Evolutionary conservation across 768 basidiomycete species (phyloP).

Genomic region (Tricholoma bakamatsutake): DNA sequence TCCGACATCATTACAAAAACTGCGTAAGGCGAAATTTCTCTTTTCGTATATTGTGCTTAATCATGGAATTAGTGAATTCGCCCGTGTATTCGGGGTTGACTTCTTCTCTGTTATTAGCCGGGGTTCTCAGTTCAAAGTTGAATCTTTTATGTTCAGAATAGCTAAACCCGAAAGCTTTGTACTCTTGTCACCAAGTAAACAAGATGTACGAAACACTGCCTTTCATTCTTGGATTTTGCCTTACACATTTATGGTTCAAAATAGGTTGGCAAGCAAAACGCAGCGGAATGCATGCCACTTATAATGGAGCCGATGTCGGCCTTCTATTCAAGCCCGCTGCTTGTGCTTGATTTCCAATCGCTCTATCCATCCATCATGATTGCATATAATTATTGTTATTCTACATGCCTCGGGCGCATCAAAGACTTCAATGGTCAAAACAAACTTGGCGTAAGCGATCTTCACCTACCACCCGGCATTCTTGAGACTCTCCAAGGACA

Average conservation of each 20-base stretch:
- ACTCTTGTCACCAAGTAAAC: constrained; percentile 82
- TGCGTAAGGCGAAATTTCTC: constrained; percentile 51
- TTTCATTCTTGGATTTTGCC: background rate
- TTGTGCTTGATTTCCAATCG: constrained; percentile 95
- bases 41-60: background rate
- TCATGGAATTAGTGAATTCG: constrained; percentile 72
- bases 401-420: constrained; percentile 89
- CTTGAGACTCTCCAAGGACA: constrained; percentile 68
- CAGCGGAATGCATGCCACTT: constrained; percentile 92
- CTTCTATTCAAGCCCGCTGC: constrained; percentile 87
- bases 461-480: constrained; percentile 60
- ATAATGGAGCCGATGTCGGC: constrained; percentile 93
- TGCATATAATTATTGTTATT: constrained; percentile 96
- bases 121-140: constrained; percentile 98
- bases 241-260: constrained; percentile 1
- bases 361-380: constrained; percentile 98
- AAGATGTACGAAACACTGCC: constrained; percentile 50
- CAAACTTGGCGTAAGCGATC: constrained; percentile 82
- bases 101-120: constrained; percentile 93
- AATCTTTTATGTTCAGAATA: constrained; percentile 97
- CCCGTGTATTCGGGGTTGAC: constrained; percentile 95
- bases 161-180: constrained; percentile 94
- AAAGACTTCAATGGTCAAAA: constrained; percentile 81
- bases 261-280: constrained; percentile 93
- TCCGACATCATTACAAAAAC: constrained; percentile 84